These are phyloP conservation scores for Cadophora gregata DNA, from an alignment of 2,329 filamentous ascomycete genomes.

Conservation along the genomic window DNA sequence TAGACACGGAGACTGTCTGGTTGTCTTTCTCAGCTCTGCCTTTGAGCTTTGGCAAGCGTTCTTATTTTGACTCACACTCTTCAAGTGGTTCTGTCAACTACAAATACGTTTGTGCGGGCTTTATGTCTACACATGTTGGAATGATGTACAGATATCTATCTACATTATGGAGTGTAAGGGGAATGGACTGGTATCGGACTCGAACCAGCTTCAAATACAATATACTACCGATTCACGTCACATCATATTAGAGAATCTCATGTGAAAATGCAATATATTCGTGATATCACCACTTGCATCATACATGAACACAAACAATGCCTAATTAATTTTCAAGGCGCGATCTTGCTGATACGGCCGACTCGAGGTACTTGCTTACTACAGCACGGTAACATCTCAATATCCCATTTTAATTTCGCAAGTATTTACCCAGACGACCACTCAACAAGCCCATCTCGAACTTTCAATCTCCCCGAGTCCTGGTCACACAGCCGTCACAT, in stretches of 20 bases:
- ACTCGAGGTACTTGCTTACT: neutral
- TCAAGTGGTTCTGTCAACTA: neutral
- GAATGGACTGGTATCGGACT: neutral
- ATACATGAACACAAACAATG: constrained; percentile 1
- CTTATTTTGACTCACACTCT: neutral
- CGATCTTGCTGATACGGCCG: neutral
- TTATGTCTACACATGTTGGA: neutral
- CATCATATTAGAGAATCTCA: neutral
- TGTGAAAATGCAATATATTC: neutral
- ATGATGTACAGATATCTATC: constrained; percentile 11
- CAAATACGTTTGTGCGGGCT: constrained; percentile 15
- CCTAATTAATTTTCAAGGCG: neutral
- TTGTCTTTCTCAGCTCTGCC: neutral
- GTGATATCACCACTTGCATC: constrained; percentile 7
- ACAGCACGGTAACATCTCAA: neutral
- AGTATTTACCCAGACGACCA: constrained; percentile 1
- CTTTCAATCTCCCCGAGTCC: constrained; percentile 3
- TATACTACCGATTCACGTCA: constrained; percentile 8
- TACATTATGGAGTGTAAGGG: neutral
- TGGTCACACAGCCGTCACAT: neutral
- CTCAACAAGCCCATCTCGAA: neutral
- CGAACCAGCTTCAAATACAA: neutral
- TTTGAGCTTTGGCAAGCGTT: neutral
- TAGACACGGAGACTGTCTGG: neutral
- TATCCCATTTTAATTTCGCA: neutral